phyloP scores from a whole-genome alignment of 2,329 filamentous ascomycete species.

The Diaporthe vaccinii region DNA sequence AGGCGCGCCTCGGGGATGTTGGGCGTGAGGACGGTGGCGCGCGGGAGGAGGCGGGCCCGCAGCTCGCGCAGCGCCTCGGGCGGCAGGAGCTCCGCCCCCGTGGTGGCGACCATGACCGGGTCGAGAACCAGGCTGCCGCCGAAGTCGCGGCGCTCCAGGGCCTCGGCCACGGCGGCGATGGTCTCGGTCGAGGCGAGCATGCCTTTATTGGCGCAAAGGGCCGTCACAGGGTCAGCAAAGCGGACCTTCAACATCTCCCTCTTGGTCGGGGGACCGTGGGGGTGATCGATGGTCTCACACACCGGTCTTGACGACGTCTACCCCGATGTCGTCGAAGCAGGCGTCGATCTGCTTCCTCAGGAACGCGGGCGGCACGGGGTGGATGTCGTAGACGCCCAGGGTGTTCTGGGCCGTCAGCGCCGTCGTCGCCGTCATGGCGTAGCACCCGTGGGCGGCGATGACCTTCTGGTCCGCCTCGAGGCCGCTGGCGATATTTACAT shows the following conservation, averaged over 20 bases:
- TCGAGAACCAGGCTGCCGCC: constrained; percentile 74
- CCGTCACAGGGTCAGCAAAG: background rate
- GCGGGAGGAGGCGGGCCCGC: constrained; percentile 71
- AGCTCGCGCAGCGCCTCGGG: constrained; percentile 73
- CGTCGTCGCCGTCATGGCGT: constrained; percentile 96
- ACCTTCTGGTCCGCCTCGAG: constrained; percentile 97
- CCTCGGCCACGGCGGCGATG: constrained; percentile 76
- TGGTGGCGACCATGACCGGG: constrained; percentile 92
- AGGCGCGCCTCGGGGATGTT: constrained; percentile 82
- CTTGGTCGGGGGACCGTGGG: too few relatives aligned
- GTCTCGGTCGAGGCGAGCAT: constrained; percentile 85
- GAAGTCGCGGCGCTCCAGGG: constrained; percentile 70
- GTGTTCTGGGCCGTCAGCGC: constrained; percentile 98
- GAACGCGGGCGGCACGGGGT: constrained; percentile 83
- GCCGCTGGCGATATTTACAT: constrained; percentile 69
- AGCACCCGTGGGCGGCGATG: constrained; percentile 90
- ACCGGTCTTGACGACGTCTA: constrained; percentile 95
- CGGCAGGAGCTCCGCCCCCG: constrained; percentile 78
- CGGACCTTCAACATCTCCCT: accelerated
- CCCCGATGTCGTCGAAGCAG: constrained; percentile 84
- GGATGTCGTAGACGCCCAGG: constrained; percentile 83
- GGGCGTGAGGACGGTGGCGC: constrained; percentile 79
- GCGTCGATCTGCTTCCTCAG: constrained; percentile 88
- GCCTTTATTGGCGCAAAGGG: constrained; percentile 61
- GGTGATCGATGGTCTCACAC: constrained; percentile 28